These are phyloP conservation scores for Silene latifolia DNA, from an alignment of 148 eudicot genomes.

Conservation along the genomic window DNA sequence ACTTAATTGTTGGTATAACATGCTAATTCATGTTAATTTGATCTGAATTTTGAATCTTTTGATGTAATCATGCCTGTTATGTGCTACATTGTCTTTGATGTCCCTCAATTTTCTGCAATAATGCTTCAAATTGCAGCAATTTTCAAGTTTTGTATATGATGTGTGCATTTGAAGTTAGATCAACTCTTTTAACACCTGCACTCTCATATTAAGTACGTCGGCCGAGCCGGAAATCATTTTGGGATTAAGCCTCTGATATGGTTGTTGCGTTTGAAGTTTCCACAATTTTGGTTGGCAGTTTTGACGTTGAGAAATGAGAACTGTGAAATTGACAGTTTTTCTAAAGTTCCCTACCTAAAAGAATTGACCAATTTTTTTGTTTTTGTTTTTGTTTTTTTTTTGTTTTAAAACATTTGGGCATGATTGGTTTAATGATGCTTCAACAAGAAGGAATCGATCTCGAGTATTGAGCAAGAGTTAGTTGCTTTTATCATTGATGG, in stretches of 20 bases:
- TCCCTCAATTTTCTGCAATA: background rate
- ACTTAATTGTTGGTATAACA: background rate
- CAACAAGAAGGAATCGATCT: background rate
- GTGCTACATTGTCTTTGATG: conserved; percentile 2
- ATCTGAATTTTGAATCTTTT: conserved; percentile 10
- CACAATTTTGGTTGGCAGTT: background rate
- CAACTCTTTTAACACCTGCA: background rate
- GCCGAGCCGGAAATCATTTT: too few relatives aligned
- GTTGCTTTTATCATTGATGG: conserved; percentile 8
- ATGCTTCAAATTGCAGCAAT: background rate
- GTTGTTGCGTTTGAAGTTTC: background rate
- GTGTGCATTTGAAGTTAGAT: background rate
- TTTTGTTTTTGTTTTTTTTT: too few relatives aligned
- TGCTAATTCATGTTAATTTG: conserved; percentile 1
- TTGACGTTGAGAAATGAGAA: background rate
- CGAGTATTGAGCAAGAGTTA: background rate
- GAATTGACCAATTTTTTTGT: background rate
- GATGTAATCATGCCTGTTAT: background rate
- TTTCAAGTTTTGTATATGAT: background rate
- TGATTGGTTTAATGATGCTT: conserved; percentile 11
- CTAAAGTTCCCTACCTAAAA: background rate
- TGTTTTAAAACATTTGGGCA: background rate
- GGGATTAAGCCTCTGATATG: too few relatives aligned
- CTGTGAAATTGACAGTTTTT: conserved; percentile 5
- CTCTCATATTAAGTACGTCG: too few relatives aligned